phyloP scores from a whole-genome alignment of 495 filamentous ascomycete species.

The Penicillium nucicola region DNA sequence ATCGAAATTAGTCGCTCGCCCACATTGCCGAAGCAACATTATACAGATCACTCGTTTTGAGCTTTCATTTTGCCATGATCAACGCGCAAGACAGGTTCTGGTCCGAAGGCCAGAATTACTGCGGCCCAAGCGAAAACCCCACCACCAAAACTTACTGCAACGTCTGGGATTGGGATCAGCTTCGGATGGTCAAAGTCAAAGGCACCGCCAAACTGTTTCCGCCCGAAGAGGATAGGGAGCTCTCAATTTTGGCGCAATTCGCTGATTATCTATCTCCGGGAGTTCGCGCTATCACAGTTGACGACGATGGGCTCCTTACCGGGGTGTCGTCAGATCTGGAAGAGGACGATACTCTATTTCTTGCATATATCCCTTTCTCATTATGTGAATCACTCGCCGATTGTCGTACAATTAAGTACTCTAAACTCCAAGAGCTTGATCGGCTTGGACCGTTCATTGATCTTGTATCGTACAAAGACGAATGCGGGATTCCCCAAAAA shows the following conservation, averaged over 20 bases:
- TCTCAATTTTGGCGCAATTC: slow-evolving; percentile 7
- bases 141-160: slow-evolving; percentile 14
- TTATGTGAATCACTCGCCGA: slow-evolving; percentile 8
- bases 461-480: slow-evolving; percentile 11
- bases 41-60: too few relatives aligned
- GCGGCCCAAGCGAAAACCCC: slow-evolving; percentile 8
- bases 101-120: slow-evolving; percentile 17
- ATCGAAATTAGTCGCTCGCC: too few relatives aligned
- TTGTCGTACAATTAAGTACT: slow-evolving; percentile 5
- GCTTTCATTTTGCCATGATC: too few relatives aligned
- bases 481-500: slow-evolving; percentile 35
- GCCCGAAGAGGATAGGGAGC: slow-evolving; percentile 15
- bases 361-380: slow-evolving; percentile 19
- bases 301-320: slow-evolving; percentile 18
- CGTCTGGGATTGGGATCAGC: slow-evolving; percentile 21
- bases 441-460: slow-evolving; percentile 15
- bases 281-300: slow-evolving; percentile 17
- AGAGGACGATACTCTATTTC: slow-evolving; percentile 17
- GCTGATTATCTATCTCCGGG: slow-evolving; percentile 16
- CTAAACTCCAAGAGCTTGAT: slow-evolving; percentile 12
- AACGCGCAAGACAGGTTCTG: too few relatives aligned
- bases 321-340: slow-evolving; percentile 19
- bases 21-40: too few relatives aligned
- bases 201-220: slow-evolving; percentile 23
- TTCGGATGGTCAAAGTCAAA: slow-evolving; percentile 21